These are phyloP conservation scores for Yarrowia porcina DNA, from an alignment of 805 yeast species.

Conservation along the genomic window DNA sequence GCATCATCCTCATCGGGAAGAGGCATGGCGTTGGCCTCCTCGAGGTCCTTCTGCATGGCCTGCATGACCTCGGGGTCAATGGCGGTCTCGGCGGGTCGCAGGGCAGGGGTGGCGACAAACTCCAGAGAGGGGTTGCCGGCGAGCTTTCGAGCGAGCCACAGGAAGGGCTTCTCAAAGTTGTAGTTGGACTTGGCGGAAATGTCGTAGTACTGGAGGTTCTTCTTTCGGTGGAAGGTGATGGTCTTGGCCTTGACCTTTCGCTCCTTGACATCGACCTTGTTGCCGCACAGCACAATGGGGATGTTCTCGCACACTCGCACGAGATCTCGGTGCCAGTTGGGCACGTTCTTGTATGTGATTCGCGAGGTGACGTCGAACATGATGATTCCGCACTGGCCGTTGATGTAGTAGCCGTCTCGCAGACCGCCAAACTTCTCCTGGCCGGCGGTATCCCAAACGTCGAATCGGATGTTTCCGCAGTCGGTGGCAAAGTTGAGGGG, in stretches of 20 bases:
- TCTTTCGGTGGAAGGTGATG: conserved; percentile 99
- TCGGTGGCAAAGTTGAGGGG: conserved; percentile 98
- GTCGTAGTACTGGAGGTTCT: conserved; percentile 98
- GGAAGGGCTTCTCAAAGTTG: conserved; percentile 99
- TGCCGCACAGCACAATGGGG: conserved; percentile 98
- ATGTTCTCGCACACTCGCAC: conserved; percentile 99
- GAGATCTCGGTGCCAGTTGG: conserved; percentile 99
- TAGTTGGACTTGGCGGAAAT: conserved; percentile 99
- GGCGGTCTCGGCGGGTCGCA: conserved; percentile 99
- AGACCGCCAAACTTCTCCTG: conserved; percentile 99
- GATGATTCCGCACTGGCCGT: conserved; percentile 99
- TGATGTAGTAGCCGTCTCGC: conserved; percentile 99
- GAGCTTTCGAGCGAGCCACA: conserved; percentile 99
- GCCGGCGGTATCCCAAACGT: conserved; percentile 99
- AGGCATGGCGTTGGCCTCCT: conserved; percentile 98
- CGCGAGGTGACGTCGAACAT: conserved; percentile 99
- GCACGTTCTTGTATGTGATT: conserved; percentile 99
- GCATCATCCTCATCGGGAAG: conserved; percentile 99
- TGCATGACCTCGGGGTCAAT: conserved; percentile 96
- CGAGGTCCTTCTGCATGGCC: conserved; percentile 99
- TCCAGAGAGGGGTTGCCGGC: conserved; percentile 98
- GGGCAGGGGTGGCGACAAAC: conserved; percentile 98
- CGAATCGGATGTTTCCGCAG: conserved; percentile 97
- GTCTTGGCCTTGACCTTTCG: conserved; percentile 99
- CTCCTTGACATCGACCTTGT: conserved; percentile 99